These are phyloP conservation scores for Cucumis melo DNA, from an alignment of 306 rosid species.

Conservation along the genomic window DNA sequence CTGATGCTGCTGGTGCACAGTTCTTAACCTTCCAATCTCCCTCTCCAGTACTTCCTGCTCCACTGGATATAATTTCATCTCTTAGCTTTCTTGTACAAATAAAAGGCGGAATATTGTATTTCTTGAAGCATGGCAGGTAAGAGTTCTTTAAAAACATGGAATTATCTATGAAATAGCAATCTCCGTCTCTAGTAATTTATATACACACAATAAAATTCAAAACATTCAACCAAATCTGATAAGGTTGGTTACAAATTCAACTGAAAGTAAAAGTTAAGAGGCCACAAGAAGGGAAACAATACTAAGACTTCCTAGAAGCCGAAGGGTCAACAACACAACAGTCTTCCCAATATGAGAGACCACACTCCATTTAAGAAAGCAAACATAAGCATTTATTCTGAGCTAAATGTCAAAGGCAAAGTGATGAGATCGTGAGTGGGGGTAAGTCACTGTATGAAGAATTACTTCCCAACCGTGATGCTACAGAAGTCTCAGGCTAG, in stretches of 20 bases:
- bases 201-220: not conserved
- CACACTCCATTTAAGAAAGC: not conserved
- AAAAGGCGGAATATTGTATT: not conserved
- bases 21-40: slow-evolving; percentile 81
- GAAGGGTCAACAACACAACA: not conserved
- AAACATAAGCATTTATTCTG: not conserved
- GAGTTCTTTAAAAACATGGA: not conserved
- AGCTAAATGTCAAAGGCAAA: not conserved
- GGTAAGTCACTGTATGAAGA: not conserved
- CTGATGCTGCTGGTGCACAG: slow-evolving; percentile 57
- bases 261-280: not conserved
- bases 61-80: slow-evolving; percentile 48
- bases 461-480: not conserved
- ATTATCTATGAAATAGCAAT: not conserved
- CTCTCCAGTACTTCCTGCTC: slow-evolving; percentile 99
- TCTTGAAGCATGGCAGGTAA: not conserved
- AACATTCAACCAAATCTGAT: not conserved
- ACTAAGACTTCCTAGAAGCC: not conserved
- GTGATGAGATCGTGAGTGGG: not conserved
- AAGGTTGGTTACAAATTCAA: not conserved
- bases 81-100: slow-evolving; percentile 20
- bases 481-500: not conserved
- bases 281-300: not conserved
- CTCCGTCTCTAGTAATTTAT: not conserved
- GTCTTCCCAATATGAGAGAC: not conserved